phyloP scores from a whole-genome alignment of 2,329 filamentous ascomycete species.

The Ophiostoma tasmaniense region DNA sequence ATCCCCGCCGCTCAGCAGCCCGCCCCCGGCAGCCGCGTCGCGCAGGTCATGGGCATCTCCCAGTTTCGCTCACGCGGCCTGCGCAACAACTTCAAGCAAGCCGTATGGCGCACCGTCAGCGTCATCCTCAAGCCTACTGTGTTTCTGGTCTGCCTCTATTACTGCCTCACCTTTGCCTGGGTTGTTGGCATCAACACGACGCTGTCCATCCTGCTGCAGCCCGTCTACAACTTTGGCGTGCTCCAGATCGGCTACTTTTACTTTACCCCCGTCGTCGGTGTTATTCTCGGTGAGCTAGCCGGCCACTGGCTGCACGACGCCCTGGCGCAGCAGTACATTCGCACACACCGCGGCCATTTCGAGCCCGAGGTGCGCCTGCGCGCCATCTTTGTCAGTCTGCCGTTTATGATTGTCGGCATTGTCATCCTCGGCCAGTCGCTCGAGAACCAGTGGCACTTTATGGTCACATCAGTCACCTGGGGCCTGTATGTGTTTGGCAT shows the following conservation, averaged over 20 bases:
- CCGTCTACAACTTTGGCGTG: constrained; percentile 42
- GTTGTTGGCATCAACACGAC: constrained; percentile 50
- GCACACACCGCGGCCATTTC: constrained; percentile 41
- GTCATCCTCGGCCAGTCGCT: constrained; percentile 46
- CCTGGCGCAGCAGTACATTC: constrained; percentile 37
- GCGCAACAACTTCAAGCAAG: constrained; percentile 34
- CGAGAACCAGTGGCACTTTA: constrained; percentile 42
- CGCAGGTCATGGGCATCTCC: constrained; percentile 26
- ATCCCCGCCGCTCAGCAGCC: constrained; percentile 32
- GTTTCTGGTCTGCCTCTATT: constrained; percentile 31
- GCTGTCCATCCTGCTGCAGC: constrained; percentile 42
- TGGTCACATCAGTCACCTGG: constrained; percentile 41
- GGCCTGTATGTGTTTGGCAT: constrained; percentile 48
- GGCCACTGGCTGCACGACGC: constrained; percentile 51
- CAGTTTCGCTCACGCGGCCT: constrained; percentile 30
- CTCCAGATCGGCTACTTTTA: constrained; percentile 48
- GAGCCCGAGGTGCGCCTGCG: constrained; percentile 48
- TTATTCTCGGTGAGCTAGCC: constrained; percentile 42
- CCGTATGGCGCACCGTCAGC: constrained; percentile 31
- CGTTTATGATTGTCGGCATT: constrained; percentile 42
- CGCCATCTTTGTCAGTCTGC: constrained; percentile 38
- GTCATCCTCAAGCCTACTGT: constrained; percentile 35
- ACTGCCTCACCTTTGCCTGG: constrained; percentile 36
- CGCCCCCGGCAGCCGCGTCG: constrained; percentile 25
- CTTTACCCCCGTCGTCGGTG: constrained; percentile 48